phyloP scores from a whole-genome alignment of 345 rosid genomes.

The Hypericum androsaemum region DNA sequence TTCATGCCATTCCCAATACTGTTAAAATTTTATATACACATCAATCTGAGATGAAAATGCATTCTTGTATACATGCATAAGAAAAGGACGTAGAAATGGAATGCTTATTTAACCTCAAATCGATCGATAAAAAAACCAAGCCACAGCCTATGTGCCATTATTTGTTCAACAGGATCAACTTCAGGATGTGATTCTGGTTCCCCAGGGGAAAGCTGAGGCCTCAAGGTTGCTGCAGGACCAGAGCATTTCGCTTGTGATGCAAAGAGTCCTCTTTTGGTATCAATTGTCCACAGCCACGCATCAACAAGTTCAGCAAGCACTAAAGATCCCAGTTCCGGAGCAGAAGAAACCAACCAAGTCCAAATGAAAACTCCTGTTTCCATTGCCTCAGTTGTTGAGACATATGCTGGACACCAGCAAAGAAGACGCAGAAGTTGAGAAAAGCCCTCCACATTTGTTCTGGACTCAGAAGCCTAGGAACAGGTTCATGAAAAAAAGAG shows the following conservation, averaged over 20 bases:
- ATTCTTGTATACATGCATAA: too few species aligned
- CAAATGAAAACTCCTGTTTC: conserved; percentile 95
- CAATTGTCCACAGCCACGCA: conserved; percentile 99
- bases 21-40: too few species aligned
- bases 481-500: conserved; percentile 13
- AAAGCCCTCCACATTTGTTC: conserved; percentile 77
- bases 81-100: too few species aligned
- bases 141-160: conserved; percentile 93
- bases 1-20: too few species aligned
- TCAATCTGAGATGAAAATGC: too few species aligned
- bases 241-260: conserved; percentile 73
- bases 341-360: conserved; percentile 99
- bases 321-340: conserved; percentile 86
- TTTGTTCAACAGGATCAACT: conserved; percentile 80
- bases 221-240: conserved; percentile 89
- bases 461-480: conserved; percentile 59
- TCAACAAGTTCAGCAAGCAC: conserved; percentile 98
- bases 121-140: conserved; percentile 93
- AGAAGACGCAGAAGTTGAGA: conserved; percentile 91
- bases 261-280: conserved; percentile 91
- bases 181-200: conserved; percentile 71
- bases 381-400: conserved; percentile 89
- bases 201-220: conserved; percentile 93
- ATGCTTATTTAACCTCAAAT: conserved; percentile 56
- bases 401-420: conserved; percentile 99